These are phyloP conservation scores for Glutinoglossum americanum DNA, from an alignment of 495 filamentous ascomycete species.

Conservation along the genomic window DNA sequence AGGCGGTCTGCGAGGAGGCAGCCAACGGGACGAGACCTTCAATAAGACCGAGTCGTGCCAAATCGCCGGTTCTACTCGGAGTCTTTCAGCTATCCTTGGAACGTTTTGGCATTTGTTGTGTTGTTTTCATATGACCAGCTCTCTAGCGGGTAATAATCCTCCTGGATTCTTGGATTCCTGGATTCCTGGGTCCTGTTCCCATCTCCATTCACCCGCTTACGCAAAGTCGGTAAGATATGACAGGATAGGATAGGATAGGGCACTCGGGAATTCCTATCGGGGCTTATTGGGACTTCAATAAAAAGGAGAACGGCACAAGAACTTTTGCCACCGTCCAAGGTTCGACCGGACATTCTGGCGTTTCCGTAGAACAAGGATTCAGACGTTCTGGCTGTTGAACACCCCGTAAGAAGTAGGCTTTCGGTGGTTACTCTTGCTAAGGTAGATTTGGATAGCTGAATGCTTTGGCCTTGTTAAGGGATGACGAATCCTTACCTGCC, in stretches of 20 bases:
- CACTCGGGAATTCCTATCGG: background rate
- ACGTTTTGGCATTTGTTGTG: background rate
- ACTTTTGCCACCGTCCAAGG: background rate
- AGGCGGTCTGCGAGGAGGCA: background rate
- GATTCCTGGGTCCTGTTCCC: too few relatives aligned
- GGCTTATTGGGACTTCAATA: background rate
- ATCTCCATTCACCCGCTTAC: slow-evolving; percentile 1
- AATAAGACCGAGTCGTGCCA: background rate
- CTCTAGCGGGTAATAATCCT: background rate
- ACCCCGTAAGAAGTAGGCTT: background rate
- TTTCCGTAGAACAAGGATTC: background rate
- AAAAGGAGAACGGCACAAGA: slow-evolving; percentile 1
- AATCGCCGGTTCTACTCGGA: background rate
- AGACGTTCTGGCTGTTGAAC: background rate
- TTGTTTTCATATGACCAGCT: background rate
- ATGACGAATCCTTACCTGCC: background rate
- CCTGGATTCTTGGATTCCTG: too few relatives aligned
- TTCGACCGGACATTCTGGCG: background rate
- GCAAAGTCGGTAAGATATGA: background rate
- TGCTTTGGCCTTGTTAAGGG: background rate
- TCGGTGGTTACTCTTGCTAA: background rate
- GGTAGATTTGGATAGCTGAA: background rate
- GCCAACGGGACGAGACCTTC: background rate
- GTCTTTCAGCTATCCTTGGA: background rate
- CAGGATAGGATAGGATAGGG: too few relatives aligned